A percentile compares a stretch with the other conserved stretches of the same genome.
Evolutionary conservation across 2,329 filamentous ascomycete genomes (phyloP).

Genomic region (Nemania serpens): DNA sequence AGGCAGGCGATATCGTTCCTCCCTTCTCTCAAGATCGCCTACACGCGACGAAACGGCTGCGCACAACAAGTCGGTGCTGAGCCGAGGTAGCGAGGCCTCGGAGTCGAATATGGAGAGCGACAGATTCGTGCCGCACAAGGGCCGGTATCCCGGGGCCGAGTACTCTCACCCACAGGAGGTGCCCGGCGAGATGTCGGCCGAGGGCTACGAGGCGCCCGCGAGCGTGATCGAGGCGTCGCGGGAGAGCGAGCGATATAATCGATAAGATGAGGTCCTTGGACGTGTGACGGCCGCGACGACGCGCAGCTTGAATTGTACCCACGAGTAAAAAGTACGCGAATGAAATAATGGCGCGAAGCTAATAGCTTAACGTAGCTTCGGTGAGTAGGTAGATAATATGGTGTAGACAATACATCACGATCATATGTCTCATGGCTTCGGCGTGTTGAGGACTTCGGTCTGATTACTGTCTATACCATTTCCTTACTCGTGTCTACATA

Average conservation of each 20-base stretch:
- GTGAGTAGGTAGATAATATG: neutral
- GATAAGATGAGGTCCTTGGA: neutral
- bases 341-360: too few relatives aligned
- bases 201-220: slow-evolving; percentile 47
- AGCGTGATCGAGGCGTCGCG: slow-evolving; percentile 46
- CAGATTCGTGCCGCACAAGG: slow-evolving; percentile 44
- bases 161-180: slow-evolving; percentile 49
- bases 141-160: slow-evolving; percentile 47
- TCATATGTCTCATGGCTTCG: neutral
- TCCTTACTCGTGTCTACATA: neutral
- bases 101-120: slow-evolving; percentile 46
- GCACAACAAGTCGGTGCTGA: slow-evolving; percentile 38
- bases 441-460: too few relatives aligned
- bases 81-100: slow-evolving; percentile 46
- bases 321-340: too few relatives aligned
- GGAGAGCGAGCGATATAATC: slow-evolving; percentile 35
- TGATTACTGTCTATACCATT: neutral
- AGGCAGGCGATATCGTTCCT: slow-evolving; percentile 23
- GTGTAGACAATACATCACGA: neutral
- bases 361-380: too few relatives aligned
- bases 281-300: neutral
- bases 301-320: too few relatives aligned
- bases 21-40: slow-evolving; percentile 14
- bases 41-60: slow-evolving; percentile 44
- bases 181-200: slow-evolving; percentile 49